These are phyloP conservation scores for Biscogniauxia marginata DNA, from an alignment of 2,329 filamentous ascomycete species.

Conservation along the genomic window DNA sequence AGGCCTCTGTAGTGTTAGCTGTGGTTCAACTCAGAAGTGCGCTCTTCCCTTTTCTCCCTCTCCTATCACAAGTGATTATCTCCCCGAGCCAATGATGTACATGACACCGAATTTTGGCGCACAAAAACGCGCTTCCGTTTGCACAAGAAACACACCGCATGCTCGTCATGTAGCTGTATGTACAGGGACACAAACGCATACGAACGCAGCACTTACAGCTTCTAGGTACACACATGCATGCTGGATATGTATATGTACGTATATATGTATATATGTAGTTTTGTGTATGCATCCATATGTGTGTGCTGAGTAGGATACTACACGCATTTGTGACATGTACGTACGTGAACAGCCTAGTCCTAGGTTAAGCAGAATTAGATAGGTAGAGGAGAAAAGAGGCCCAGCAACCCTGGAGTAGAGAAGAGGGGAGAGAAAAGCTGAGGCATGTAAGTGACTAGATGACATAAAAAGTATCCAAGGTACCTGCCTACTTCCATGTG, in stretches of 20 bases:
- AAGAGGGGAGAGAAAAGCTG: not conserved
- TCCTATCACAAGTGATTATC: constrained; percentile 19
- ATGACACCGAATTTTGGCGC: constrained; percentile 12
- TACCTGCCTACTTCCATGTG: not conserved
- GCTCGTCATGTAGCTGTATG: constrained; percentile 10
- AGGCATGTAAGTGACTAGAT: not conserved
- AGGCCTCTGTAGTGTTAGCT: not conserved
- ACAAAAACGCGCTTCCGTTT: constrained; percentile 29
- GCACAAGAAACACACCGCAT: constrained; percentile 23
- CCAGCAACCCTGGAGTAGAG: not conserved
- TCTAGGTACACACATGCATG: constrained; percentile 10
- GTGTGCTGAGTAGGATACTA: constrained; percentile 15
- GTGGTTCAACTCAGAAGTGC: not conserved
- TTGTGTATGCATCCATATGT: not conserved
- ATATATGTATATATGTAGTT: not conserved
- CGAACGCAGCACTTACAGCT: not conserved
- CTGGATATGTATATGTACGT: not conserved
- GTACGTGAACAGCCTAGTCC: not conserved
- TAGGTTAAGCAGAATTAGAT: constrained; percentile 17
- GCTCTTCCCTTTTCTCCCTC: not conserved
- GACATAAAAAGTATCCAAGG: too few species aligned
- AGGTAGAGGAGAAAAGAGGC: constrained; percentile 2
- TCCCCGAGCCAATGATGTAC: constrained; percentile 24
- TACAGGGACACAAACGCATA: constrained; percentile 13
- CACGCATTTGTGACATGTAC: constrained; percentile 20